phyloP scores from a whole-genome alignment of 768 basidiomycete species.

The Lentinus tigrinus region DNA sequence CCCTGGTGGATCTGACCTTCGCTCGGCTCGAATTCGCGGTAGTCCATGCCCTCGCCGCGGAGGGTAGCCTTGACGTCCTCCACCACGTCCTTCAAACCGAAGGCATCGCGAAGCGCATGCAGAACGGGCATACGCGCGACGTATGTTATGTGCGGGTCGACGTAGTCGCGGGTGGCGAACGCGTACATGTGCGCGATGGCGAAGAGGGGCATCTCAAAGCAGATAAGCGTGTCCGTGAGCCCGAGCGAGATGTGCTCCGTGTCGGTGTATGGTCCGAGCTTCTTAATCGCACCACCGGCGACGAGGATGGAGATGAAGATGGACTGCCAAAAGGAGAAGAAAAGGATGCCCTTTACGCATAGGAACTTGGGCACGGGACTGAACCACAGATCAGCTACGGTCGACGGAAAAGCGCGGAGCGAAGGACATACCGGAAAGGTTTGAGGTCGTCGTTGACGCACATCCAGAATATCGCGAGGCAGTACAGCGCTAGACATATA shows the following conservation, averaged over 20 bases:
- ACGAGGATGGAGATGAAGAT: constrained; percentile 87
- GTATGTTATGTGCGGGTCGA: constrained; percentile 58
- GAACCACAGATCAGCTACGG: neutral
- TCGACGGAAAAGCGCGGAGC: neutral
- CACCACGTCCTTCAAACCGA: constrained; percentile 82
- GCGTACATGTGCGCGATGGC: constrained; percentile 95
- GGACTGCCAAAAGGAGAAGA: constrained; percentile 99
- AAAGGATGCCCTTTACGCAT: constrained; percentile 97
- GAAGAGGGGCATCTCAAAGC: constrained; percentile 97
- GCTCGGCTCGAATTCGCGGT: constrained; percentile 94
- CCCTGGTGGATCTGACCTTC: constrained; percentile 94
- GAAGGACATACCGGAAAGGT: constrained; percentile 69
- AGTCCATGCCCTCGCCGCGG: constrained; percentile 88
- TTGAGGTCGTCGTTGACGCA: constrained; percentile 86
- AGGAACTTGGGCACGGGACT: constrained; percentile 96
- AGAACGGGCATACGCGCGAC: constrained; percentile 89
- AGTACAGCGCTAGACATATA: constrained; percentile 81
- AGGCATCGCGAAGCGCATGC: constrained; percentile 85
- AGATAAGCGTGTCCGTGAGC: constrained; percentile 88
- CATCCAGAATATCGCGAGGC: constrained; percentile 96
- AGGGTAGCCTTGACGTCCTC: constrained; percentile 83
- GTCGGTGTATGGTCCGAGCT: constrained; percentile 86
- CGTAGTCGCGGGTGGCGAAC: constrained; percentile 87
- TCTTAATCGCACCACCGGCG: constrained; percentile 70
- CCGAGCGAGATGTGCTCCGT: constrained; percentile 87